Conservation (phyloP, 495 filamentous ascomycete species). For the Lasiosphaeris hirsuta region DNA sequence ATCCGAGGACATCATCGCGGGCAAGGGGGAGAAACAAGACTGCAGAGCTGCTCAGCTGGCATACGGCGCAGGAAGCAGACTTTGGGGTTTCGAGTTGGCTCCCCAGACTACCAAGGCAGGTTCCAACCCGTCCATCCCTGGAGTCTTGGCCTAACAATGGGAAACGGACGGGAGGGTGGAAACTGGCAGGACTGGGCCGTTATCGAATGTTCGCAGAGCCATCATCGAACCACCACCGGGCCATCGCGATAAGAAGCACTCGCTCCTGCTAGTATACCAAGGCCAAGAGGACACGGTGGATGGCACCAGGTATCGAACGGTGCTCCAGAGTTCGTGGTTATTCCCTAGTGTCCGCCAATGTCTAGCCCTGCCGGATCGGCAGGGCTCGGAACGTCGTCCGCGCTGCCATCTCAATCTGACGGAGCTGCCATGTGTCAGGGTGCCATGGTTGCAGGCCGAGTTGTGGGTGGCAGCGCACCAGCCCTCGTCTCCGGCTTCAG, state of each 20-base stretch:
- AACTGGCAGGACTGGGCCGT: not conserved
- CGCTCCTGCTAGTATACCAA: too few relatives aligned
- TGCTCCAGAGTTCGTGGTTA: not conserved
- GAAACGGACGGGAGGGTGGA: not conserved
- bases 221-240: slow-evolving; percentile 25
- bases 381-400: slow-evolving; percentile 19
- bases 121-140: too few relatives aligned
- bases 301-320: slow-evolving; percentile 28
- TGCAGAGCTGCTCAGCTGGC: not conserved
- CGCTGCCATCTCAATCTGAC: slow-evolving; percentile 10
- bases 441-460: not conserved
- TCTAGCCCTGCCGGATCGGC: slow-evolving; percentile 27
- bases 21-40: slow-evolving; percentile 7
- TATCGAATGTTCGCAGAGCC: slow-evolving; percentile 29
- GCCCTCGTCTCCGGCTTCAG: slow-evolving; percentile 3
- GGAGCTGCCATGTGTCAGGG: slow-evolving; percentile 19
- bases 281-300: slow-evolving; percentile 8
- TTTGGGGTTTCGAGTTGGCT: too few relatives aligned
- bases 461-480: not conserved
- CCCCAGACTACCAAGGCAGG: too few relatives aligned
- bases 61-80: too few relatives aligned
- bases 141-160: not conserved
- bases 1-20: slow-evolving; percentile 4
- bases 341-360: not conserved
- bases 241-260: not conserved